Percentiles rank a stretch among this genome's conserved stretches.
phyloP scores from a whole-genome alignment of 2,329 filamentous ascomycete genomes.

The Diaporthe citrichinensis region DNA sequence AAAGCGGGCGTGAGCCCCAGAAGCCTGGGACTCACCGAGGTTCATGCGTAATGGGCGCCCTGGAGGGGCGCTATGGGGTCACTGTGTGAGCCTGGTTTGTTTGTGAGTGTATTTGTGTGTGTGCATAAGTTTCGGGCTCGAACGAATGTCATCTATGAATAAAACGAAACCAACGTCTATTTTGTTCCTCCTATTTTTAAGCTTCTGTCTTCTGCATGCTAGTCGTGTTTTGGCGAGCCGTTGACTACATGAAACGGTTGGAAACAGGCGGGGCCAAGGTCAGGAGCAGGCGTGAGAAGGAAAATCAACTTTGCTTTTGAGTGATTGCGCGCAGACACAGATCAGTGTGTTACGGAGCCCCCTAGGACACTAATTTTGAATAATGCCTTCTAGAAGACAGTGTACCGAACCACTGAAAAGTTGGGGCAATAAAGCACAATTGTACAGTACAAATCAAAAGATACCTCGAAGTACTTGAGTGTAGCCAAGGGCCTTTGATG shows the following conservation, averaged over 20 bases:
- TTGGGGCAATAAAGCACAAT: neutral
- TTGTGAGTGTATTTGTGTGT: neutral
- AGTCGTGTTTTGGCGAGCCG: neutral
- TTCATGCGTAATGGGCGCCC: slow-evolving; percentile 12
- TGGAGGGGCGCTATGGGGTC: neutral
- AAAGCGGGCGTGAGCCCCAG: neutral
- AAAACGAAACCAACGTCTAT: slow-evolving; percentile 24
- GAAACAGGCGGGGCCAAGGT: neutral
- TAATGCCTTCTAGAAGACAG: neutral
- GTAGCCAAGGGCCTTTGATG: neutral
- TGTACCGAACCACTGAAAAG: neutral
- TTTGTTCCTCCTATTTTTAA: slow-evolving; percentile 5
- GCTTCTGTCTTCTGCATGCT: neutral
- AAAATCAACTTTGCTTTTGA: neutral
- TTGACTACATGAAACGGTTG: neutral
- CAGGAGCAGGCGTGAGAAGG: neutral
- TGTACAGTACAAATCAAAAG: neutral
- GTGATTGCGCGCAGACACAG: neutral
- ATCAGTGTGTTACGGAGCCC: neutral
- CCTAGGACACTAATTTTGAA: neutral
- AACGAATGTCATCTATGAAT: slow-evolving; percentile 26
- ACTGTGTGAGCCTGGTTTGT: neutral
- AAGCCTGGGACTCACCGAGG: neutral
- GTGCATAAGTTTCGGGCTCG: neutral
- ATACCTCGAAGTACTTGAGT: neutral